Evolutionary conservation across 2,329 filamentous ascomycete species (phyloP).

Genomic region (Pestalotiopsis sp.): DNA sequence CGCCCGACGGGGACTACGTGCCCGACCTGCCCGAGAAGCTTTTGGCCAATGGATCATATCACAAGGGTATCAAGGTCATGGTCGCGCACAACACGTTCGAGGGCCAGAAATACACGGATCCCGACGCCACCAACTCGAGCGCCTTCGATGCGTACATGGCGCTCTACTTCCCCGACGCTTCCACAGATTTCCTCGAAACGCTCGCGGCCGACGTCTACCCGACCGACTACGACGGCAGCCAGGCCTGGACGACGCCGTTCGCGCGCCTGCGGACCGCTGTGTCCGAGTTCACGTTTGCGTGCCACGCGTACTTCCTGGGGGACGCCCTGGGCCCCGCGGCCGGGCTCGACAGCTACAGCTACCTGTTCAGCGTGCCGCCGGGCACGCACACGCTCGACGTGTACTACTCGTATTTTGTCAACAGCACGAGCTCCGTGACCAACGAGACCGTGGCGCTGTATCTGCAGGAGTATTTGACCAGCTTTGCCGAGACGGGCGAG

Average conservation of each 20-base stretch:
- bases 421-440: slow-evolving; percentile 6
- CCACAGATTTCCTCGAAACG: neutral
- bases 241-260: slow-evolving; percentile 10
- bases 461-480: slow-evolving; percentile 10
- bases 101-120: slow-evolving; percentile 9
- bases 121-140: slow-evolving; percentile 5
- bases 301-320: slow-evolving; percentile 3
- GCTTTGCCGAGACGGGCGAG: slow-evolving; percentile 4
- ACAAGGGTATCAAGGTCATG: slow-evolving; percentile 9
- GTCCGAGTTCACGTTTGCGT: slow-evolving; percentile 4
- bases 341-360: slow-evolving; percentile 7
- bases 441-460: slow-evolving; percentile 9
- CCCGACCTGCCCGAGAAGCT: slow-evolving; percentile 12
- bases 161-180: slow-evolving; percentile 7
- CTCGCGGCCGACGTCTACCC: slow-evolving; percentile 2
- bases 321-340: neutral
- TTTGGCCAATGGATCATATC: neutral
- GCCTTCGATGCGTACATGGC: slow-evolving; percentile 11
- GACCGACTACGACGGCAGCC: neutral
- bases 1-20: slow-evolving; percentile 7
- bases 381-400: slow-evolving; percentile 8
- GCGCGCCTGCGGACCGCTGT: neutral
- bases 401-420: slow-evolving; percentile 8
- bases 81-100: slow-evolving; percentile 10
- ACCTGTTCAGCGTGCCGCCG: slow-evolving; percentile 11